Percentiles rank a stretch among this genome's conserved stretches.
These are phyloP conservation scores for Clarkia xantiana DNA, from an alignment of 345 rosid species.

Conservation along the genomic window DNA sequence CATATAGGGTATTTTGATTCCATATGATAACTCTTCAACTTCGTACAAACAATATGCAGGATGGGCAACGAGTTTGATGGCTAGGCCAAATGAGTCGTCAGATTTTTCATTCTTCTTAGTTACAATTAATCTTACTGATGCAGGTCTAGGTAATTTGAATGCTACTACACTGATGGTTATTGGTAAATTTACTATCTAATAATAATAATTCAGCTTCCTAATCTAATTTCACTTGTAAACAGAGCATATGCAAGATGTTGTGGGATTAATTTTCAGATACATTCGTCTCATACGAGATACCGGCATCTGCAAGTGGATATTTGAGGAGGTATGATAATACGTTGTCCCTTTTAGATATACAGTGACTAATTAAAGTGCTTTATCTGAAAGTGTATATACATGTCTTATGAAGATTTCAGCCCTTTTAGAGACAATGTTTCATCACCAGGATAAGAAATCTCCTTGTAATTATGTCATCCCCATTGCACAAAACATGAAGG, in stretches of 20 bases:
- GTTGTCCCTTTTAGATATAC: no score
- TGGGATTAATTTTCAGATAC: conserved; percentile 73
- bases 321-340: conserved; percentile 75
- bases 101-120: conserved; percentile 65
- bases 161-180: no score
- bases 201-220: no score
- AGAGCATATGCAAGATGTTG: conserved; percentile 75
- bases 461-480: conserved; percentile 40
- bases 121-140: conserved; percentile 53
- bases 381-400: no score
- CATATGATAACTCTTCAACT: no score
- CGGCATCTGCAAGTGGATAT: conserved; percentile 82
- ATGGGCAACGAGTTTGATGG: conserved; percentile 58
- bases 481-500: conserved; percentile 53
- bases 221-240: conserved; percentile 1
- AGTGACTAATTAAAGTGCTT: no score
- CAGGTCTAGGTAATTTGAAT: conserved; percentile 49
- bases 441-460: conserved; percentile 59
- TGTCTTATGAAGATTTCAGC: conserved; percentile 51
- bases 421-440: conserved; percentile 60
- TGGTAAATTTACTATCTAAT: no score
- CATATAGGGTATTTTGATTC: no score
- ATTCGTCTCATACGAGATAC: conserved; percentile 53
- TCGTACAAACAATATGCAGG: no score
- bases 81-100: conserved; percentile 34